Conservation (phyloP, 2,329 filamentous ascomycete species). For the Fusarium oligoseptatum region DNA sequence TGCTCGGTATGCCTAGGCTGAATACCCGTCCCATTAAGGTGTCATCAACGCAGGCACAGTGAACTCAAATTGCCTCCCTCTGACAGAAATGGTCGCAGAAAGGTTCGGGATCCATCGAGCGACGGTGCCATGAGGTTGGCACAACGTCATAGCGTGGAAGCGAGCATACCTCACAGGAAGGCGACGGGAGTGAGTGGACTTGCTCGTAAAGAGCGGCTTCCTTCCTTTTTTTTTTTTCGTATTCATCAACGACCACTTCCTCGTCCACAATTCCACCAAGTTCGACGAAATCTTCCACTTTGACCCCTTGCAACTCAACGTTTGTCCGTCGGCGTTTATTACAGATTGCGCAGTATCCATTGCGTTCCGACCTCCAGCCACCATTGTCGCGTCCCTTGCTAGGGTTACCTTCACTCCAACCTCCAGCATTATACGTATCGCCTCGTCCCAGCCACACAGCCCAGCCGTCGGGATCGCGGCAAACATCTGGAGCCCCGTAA, state of each 20-base stretch:
- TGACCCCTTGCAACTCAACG: not conserved
- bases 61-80: not conserved
- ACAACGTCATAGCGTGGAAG: not conserved
- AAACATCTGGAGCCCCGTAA: conserved; percentile 24
- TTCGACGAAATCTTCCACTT: not conserved
- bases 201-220: not conserved
- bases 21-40: not conserved
- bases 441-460: conserved; percentile 31
- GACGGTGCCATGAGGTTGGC: not conserved
- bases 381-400: conserved; percentile 20
- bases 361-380: conserved; percentile 34
- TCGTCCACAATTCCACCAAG: not conserved
- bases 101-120: not conserved
- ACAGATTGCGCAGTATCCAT: not conserved
- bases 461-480: conserved; percentile 25
- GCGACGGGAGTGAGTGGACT: not conserved
- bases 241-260: not conserved
- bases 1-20: not conserved
- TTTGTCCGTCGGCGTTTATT: not conserved
- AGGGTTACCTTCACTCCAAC: conserved; percentile 30
- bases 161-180: not conserved
- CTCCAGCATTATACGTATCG: conserved; percentile 15
- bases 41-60: not conserved
- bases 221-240: not conserved
- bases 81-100: not conserved